A percentile compares a stretch with the other conserved stretches of the same genome.
Conservation (phyloP, 1,284 basidiomycete genomes). For the Ustilago crameri region DNA sequence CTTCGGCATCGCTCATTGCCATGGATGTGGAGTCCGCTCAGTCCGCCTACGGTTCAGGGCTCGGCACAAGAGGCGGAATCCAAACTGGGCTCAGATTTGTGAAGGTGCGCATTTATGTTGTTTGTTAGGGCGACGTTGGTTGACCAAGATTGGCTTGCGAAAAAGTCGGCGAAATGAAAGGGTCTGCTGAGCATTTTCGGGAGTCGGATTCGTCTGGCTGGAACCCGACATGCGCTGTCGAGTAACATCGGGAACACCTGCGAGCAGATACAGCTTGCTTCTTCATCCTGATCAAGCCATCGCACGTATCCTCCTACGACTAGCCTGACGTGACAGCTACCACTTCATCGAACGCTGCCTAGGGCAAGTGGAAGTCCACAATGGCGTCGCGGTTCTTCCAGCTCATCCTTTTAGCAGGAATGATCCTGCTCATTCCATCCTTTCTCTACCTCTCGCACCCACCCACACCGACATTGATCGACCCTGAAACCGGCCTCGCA, state of each 20-base stretch:
- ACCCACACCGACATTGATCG: slow-evolving; percentile 13
- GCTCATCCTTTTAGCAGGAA: slow-evolving; percentile 55
- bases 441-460: slow-evolving; percentile 61
- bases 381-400: slow-evolving; percentile 60
- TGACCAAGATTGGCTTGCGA: too few species aligned
- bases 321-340: too few species aligned
- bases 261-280: too few species aligned
- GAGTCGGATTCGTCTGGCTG: not conserved
- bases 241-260: too few species aligned
- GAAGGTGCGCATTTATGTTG: not conserved
- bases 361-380: not conserved
- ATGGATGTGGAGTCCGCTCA: not conserved
- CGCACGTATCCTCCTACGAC: too few species aligned
- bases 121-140: not conserved
- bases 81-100: not conserved
- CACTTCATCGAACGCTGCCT: too few species aligned
- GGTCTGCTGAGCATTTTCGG: not conserved
- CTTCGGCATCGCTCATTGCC: slow-evolving; percentile 1
- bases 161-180: slow-evolving; percentile 1
- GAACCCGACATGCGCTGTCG: too few species aligned
- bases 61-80: not conserved
- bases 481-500: slow-evolving; percentile 26
- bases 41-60: slow-evolving; percentile 6
- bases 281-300: too few species aligned
- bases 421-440: slow-evolving; percentile 60